These are phyloP conservation scores for Sugiyamaella sp. DNA, from an alignment of 1,139 yeast genomes.

Conservation along the genomic window DNA sequence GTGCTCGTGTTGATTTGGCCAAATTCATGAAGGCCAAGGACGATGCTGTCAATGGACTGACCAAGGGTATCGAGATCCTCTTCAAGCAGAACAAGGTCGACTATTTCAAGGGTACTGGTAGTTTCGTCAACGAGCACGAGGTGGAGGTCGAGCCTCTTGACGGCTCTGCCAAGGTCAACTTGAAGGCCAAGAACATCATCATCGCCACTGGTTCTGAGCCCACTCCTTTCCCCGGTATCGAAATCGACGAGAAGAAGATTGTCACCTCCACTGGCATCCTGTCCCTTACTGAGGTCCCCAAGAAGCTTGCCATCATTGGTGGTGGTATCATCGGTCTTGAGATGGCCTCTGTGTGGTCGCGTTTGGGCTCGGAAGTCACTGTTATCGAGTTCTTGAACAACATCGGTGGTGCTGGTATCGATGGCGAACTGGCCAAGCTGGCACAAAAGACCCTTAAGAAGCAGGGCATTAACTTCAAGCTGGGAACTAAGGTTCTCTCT, in stretches of 20 bases:
- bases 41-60: constrained; percentile 82
- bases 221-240: constrained; percentile 98
- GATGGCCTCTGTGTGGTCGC: constrained; percentile 97
- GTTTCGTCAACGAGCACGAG: constrained; percentile 80
- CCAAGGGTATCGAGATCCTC: constrained; percentile 91
- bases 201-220: constrained; percentile 99
- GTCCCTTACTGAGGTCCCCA: constrained; percentile 83
- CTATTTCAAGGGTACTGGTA: constrained; percentile 91
- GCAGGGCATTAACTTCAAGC: constrained; percentile 94
- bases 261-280: constrained; percentile 95
- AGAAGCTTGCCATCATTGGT: constrained; percentile 90
- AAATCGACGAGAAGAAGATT: constrained; percentile 94
- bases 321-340: constrained; percentile 99
- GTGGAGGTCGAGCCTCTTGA: constrained; percentile 84
- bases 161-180: constrained; percentile 67
- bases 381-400: constrained; percentile 87
- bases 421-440: constrained; percentile 87
- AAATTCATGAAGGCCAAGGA: constrained; percentile 93
- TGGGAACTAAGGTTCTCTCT: constrained; percentile 85
- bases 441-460: constrained; percentile 88
- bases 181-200: constrained; percentile 84
- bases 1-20: constrained; percentile 72
- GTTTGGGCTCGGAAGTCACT: constrained; percentile 95
- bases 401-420: constrained; percentile 96
- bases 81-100: constrained; percentile 95